Conservation (phyloP, 1,284 basidiomycete genomes). For the Kalmanozyma brasiliensis region DNA sequence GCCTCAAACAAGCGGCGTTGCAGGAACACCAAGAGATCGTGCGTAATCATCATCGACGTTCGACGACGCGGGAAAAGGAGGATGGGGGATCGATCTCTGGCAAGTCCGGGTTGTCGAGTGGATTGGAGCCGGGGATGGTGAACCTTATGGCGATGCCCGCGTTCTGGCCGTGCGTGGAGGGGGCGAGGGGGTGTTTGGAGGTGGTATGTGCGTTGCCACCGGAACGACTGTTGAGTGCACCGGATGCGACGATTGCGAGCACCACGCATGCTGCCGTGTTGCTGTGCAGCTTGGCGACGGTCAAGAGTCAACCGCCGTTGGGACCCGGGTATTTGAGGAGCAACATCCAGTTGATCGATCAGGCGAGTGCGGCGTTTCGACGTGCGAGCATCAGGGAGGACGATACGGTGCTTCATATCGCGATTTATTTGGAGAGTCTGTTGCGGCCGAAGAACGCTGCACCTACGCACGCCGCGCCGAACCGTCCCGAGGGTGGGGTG, state of each 20-base stretch:
- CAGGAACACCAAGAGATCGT: conserved; percentile 47
- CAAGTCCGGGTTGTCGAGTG: conserved; percentile 27
- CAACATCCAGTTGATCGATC: conserved; percentile 46
- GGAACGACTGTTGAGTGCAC: conserved; percentile 23
- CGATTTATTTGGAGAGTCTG: conserved; percentile 41
- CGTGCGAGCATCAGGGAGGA: conserved; percentile 37
- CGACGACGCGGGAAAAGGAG: conserved; percentile 37
- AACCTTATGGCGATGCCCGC: conserved; percentile 50
- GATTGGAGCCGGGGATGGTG: conserved; percentile 35
- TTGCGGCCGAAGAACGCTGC: conserved; percentile 37
- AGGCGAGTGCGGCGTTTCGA: conserved; percentile 37
- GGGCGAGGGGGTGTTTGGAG: conserved; percentile 40
- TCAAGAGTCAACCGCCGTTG: conserved; percentile 40
- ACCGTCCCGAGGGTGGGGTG: too few species aligned
- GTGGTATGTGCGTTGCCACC: conserved; percentile 36
- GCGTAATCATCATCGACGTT: conserved; percentile 42
- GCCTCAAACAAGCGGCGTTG: conserved; percentile 42
- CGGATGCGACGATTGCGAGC: conserved; percentile 43
- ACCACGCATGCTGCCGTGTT: conserved; percentile 45
- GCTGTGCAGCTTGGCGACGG: conserved; percentile 44
- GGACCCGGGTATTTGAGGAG: conserved; percentile 40
- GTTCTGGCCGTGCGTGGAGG: conserved; percentile 50
- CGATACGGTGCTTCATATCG: conserved; percentile 46
- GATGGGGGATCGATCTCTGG: conserved; percentile 39
- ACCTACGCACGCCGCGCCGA: too few species aligned